Evolutionary conservation across 768 basidiomycete genomes (phyloP).

Genomic region (Gymnopilus dilepis): DNA sequence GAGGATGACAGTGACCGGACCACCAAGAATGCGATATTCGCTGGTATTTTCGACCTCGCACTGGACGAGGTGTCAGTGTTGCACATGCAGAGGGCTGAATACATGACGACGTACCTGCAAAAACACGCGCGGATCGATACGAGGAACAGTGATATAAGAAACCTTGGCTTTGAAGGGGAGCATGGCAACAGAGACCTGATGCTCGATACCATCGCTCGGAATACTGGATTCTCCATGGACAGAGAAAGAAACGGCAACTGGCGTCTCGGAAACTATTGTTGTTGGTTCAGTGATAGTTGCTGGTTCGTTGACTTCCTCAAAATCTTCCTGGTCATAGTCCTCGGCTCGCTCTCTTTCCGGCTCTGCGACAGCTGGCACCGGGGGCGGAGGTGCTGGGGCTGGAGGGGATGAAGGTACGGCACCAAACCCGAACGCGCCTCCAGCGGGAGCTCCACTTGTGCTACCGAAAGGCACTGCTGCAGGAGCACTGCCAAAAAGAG

Average conservation of each 20-base stretch:
- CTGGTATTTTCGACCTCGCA: constrained; percentile 61
- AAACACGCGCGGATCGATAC: constrained; percentile 53
- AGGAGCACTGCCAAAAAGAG: constrained; percentile 2
- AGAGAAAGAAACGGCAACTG: constrained; percentile 55
- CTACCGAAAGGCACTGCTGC: not conserved
- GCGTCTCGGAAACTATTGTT: constrained; percentile 55
- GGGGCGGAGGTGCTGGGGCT: too few species aligned
- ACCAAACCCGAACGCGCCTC: not conserved
- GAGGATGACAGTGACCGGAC: constrained; percentile 57
- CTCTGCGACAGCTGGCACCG: too few species aligned
- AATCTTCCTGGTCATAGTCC: constrained; percentile 15
- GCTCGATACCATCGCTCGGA: constrained; percentile 58
- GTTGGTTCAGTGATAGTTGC: constrained; percentile 36
- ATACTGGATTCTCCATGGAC: constrained; percentile 56
- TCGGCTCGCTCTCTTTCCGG: too few species aligned
- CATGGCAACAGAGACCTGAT: constrained; percentile 58
- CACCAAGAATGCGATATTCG: constrained; percentile 60
- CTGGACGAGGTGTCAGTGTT: constrained; percentile 27
- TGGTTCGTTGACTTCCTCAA: constrained; percentile 36
- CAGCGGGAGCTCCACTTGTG: not conserved
- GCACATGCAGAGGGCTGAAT: not conserved
- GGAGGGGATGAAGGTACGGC: too few species aligned
- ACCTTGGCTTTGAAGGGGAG: constrained; percentile 51
- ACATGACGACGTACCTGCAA: constrained; percentile 44
- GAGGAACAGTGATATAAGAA: constrained; percentile 55